Conservation (phyloP, 371 early-diverging fungal genomes). For the Mucor velutinosus region DNA sequence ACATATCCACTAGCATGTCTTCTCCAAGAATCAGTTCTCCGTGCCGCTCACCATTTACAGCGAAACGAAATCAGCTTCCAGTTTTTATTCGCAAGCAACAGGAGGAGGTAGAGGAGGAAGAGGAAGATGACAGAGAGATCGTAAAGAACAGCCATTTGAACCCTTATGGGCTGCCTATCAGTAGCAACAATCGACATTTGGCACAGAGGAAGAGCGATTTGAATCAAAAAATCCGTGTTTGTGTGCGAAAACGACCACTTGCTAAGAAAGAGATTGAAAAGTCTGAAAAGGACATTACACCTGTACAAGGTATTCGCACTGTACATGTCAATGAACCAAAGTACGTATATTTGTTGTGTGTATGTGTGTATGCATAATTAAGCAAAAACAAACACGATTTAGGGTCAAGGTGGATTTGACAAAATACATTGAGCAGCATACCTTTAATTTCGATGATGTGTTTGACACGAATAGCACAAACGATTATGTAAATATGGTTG, state of each 20-base stretch:
- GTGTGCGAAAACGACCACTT: constrained; percentile 92
- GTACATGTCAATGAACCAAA: constrained; percentile 87
- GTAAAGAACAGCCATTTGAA: constrained; percentile 5
- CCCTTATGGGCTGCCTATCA: constrained; percentile 9
- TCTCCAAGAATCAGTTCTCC: constrained; percentile 18
- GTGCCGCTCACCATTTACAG: constrained; percentile 8
- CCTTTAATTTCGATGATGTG: constrained; percentile 93
- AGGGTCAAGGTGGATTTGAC: constrained; percentile 93
- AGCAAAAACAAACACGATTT: not conserved
- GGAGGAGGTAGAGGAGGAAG: not conserved
- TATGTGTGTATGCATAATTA: not conserved
- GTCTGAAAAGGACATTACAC: constrained; percentile 81
- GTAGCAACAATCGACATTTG: not conserved
- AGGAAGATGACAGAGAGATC: constrained; percentile 12
- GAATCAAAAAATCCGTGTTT: constrained; percentile 85
- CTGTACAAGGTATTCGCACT: constrained; percentile 58
- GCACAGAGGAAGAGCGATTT: constrained; percentile 38
- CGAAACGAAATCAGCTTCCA: constrained; percentile 12
- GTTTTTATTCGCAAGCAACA: constrained; percentile 11
- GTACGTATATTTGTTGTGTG: constrained; percentile 43
- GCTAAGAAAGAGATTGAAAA: constrained; percentile 75
- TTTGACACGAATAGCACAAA: constrained; percentile 83
- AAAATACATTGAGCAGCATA: constrained; percentile 90
- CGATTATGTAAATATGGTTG: constrained; percentile 57
- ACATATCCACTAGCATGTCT: constrained; percentile 17